phyloP scores from a whole-genome alignment of 2,329 filamentous ascomycete genomes.

The Corinectria fuckeliana region DNA sequence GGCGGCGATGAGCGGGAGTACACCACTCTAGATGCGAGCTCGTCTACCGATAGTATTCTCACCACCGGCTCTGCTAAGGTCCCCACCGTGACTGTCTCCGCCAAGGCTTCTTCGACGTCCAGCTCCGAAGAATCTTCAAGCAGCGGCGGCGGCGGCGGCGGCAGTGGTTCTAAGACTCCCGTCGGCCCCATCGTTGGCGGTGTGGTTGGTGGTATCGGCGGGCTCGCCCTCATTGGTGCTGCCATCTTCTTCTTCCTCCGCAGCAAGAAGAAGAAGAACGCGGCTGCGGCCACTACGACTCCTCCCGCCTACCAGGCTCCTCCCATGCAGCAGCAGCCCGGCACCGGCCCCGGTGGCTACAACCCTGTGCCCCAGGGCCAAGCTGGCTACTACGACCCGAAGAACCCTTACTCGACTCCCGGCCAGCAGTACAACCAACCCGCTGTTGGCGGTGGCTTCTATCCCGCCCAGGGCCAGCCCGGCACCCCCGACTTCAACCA shows the following conservation, averaged over 20 bases:
- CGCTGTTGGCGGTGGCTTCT: slow-evolving; percentile 24
- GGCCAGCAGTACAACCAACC: slow-evolving; percentile 30
- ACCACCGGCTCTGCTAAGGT: slow-evolving; percentile 16
- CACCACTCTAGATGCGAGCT: slow-evolving; percentile 30
- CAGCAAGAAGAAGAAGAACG: slow-evolving; percentile 35
- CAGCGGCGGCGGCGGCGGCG: background rate
- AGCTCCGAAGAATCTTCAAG: background rate
- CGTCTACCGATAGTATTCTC: background rate
- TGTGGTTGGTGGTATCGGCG: slow-evolving; percentile 46
- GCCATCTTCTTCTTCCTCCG: slow-evolving; percentile 43
- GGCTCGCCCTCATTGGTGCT: slow-evolving; percentile 39
- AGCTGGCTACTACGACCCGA: slow-evolving; percentile 38
- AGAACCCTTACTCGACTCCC: slow-evolving; percentile 34
- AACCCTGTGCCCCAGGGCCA: slow-evolving; percentile 21
- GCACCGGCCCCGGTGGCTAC: slow-evolving; percentile 19
- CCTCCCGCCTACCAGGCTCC: slow-evolving; percentile 16
- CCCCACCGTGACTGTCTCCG: slow-evolving; percentile 5
- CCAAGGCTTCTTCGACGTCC: background rate
- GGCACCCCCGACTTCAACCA: slow-evolving; percentile 20
- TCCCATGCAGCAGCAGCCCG: slow-evolving; percentile 26
- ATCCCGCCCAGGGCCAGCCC: slow-evolving; percentile 15
- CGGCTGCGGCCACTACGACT: slow-evolving; percentile 17
- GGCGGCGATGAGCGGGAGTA: slow-evolving; percentile 42
- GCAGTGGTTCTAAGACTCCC: slow-evolving; percentile 26
- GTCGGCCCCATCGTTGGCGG: slow-evolving; percentile 48